phyloP scores from a whole-genome alignment of 2,329 filamentous ascomycete genomes.

The Aureobasidium vineae region DNA sequence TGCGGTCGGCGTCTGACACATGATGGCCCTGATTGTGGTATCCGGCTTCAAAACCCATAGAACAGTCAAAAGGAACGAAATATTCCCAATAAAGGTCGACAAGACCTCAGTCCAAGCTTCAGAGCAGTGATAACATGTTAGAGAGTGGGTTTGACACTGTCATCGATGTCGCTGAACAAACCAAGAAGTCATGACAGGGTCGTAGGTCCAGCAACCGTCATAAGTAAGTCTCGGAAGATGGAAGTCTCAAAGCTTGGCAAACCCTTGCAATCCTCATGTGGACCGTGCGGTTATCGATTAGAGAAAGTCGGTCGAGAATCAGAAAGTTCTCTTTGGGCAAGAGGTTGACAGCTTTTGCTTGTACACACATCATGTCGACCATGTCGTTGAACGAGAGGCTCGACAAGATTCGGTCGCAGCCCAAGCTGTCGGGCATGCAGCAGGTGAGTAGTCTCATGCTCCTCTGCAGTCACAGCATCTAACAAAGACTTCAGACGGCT shows the following conservation, averaged over 20 bases:
- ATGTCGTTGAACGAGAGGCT: conserved; percentile 82
- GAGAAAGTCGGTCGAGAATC: conserved; percentile 3
- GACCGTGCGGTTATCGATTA: conserved; percentile 19
- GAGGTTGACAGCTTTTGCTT: conserved; percentile 9
- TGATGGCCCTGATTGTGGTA: too few species aligned
- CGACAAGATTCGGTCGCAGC: conserved; percentile 88
- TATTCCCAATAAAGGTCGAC: too few species aligned
- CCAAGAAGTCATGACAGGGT: not conserved
- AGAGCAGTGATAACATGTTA: too few species aligned
- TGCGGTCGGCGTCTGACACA: too few species aligned
- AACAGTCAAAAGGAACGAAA: too few species aligned
- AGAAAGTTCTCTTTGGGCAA: conserved; percentile 7
- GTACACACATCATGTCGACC: conserved; percentile 26
- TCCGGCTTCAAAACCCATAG: too few species aligned
- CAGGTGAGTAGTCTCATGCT: conserved; percentile 47
- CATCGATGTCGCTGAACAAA: too few species aligned
- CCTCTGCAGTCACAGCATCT: not conserved
- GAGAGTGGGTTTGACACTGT: too few species aligned
- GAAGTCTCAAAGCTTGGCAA: not conserved
- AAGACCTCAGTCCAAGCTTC: too few species aligned
- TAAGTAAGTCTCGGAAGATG: not conserved
- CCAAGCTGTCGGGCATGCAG: conserved; percentile 92
- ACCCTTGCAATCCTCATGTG: not conserved
- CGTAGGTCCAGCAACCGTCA: not conserved
- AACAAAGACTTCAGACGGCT: conserved; percentile 59